phyloP scores from a whole-genome alignment of 306 rosid species.

The Dryas alaskensis region DNA sequence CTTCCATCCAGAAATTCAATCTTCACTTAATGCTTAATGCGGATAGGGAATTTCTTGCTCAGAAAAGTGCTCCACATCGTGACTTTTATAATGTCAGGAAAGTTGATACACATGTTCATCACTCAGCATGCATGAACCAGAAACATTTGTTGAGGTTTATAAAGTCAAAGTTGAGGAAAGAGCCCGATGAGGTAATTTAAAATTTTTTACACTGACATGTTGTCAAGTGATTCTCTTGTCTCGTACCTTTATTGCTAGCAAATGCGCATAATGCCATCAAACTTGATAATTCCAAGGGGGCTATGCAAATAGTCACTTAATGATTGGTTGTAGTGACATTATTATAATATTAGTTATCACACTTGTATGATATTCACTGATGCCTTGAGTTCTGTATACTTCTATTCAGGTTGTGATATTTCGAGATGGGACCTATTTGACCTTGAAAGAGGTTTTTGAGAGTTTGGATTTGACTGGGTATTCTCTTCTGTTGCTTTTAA shows the following conservation, averaged over 20 bases:
- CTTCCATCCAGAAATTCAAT: constrained; percentile 79
- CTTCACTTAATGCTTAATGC: constrained; percentile 99
- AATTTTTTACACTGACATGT: constrained; percentile 7
- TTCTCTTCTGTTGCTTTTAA: constrained; percentile 10
- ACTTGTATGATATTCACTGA: constrained; percentile 3
- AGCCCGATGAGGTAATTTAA: constrained; percentile 92
- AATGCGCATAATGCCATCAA: constrained; percentile 12
- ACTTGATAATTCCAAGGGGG: neutral
- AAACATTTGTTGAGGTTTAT: constrained; percentile 95
- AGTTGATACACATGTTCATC: constrained; percentile 99
- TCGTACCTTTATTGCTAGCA: neutral
- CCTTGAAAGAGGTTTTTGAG: constrained; percentile 96
- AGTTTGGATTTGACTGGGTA: constrained; percentile 97
- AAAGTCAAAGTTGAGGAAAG: constrained; percentile 98
- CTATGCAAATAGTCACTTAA: neutral
- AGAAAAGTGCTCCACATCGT: constrained; percentile 99
- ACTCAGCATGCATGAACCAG: constrained; percentile 99
- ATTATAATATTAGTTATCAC: neutral
- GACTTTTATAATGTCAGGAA: constrained; percentile 98
- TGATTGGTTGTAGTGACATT: neutral
- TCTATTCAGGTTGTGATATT: constrained; percentile 86
- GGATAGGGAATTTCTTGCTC: constrained; percentile 94
- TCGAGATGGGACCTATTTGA: constrained; percentile 99
- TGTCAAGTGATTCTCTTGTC: constrained; percentile 12
- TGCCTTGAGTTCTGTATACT: constrained; percentile 23